Evolutionary conservation across 202 grass and related monocot species (phyloP).

Genomic region (Alloteropsis angusta): DNA sequence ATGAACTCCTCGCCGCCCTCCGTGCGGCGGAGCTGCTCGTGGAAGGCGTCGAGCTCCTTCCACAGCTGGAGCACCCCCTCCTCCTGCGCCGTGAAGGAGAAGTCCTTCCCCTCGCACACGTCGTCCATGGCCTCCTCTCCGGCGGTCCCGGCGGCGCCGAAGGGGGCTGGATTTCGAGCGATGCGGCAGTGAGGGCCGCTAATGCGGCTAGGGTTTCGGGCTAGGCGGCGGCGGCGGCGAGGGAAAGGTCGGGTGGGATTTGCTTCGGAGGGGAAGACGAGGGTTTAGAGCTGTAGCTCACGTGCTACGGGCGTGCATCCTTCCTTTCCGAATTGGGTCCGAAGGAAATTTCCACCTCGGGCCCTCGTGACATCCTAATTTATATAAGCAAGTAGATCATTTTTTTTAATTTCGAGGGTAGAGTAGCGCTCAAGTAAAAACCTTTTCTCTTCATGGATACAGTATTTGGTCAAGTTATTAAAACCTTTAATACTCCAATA

Average conservation of each 20-base stretch:
- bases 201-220: slow-evolving; percentile 15
- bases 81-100: slow-evolving; percentile 82
- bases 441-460: no score
- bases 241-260: not conserved
- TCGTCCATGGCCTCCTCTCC: slow-evolving; percentile 55
- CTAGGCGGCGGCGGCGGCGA: not conserved
- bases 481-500: no score
- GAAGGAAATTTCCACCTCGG: not conserved
- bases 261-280: not conserved
- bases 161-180: not conserved
- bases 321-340: not conserved
- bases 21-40: slow-evolving; percentile 73
- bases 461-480: no score
- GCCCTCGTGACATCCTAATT: not conserved
- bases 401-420: not conserved
- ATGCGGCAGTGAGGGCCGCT: not conserved
- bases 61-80: slow-evolving; percentile 61
- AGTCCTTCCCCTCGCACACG: slow-evolving; percentile 86
- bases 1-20: slow-evolving; percentile 82
- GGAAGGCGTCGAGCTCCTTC: slow-evolving; percentile 54
- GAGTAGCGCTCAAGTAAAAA: not conserved
- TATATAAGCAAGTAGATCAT: not conserved
- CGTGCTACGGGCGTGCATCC: slow-evolving; percentile 17
- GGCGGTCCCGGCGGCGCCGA: not conserved
- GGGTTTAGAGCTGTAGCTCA: slow-evolving; percentile 27